Conservation (phyloP, 495 filamentous ascomycete genomes). For the Aspergillus bertholletiae region DNA sequence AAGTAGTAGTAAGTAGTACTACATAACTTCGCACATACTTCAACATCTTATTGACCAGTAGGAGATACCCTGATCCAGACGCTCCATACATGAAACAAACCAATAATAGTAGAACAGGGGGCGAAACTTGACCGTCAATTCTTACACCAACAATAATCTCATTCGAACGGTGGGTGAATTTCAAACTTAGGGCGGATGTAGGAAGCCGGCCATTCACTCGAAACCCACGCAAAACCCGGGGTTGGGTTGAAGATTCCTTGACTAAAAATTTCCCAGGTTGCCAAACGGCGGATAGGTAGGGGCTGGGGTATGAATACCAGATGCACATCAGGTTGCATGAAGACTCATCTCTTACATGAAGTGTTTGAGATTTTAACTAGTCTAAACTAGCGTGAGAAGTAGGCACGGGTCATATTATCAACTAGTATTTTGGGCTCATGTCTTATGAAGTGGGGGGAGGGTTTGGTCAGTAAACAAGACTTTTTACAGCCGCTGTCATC, state of each 20-base stretch:
- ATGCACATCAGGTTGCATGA: slow-evolving; percentile 7
- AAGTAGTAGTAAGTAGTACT: neutral
- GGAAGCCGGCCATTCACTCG: too few species aligned
- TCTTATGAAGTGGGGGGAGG: neutral
- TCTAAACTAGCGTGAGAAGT: neutral
- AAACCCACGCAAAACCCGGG: neutral
- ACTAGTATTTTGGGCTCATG: neutral
- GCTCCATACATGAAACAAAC: neutral
- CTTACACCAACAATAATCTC: neutral
- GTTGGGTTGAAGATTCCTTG: neutral
- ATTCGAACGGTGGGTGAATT: neutral
- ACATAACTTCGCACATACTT: too few species aligned
- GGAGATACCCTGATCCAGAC: too few species aligned
- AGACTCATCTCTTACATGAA: slow-evolving; percentile 10
- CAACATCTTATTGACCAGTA: too few species aligned
- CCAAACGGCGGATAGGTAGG: neutral
- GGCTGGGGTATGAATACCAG: slow-evolving; percentile 3
- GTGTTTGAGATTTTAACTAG: slow-evolving; percentile 16
- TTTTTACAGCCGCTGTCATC: neutral
- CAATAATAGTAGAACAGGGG: neutral
- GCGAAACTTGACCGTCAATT: too few species aligned
- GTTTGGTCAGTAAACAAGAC: neutral
- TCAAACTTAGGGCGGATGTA: neutral
- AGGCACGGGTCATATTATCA: neutral
- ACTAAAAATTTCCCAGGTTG: neutral